A percentile compares a stretch with the other conserved stretches of the same genome.
These are phyloP conservation scores for Artemisia annua DNA, from an alignment of 129 eudicot species.

Conservation along the genomic window DNA sequence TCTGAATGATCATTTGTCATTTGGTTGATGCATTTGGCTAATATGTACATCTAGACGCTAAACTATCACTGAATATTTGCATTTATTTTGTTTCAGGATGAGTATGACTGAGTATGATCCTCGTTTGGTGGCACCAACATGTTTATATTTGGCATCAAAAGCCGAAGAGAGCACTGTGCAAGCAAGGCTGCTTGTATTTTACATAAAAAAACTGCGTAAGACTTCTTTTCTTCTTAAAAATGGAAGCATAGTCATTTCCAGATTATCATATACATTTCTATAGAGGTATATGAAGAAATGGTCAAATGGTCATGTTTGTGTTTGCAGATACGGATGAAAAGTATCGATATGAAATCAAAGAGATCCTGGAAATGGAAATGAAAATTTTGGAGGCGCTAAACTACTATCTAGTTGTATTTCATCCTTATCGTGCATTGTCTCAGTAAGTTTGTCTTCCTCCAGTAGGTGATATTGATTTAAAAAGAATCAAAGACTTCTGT, in stretches of 20 bases:
- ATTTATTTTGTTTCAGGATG: conserved; percentile 51
- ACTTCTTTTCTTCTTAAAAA: background rate
- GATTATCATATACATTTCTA: conserved; percentile 14
- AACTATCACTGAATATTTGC: background rate
- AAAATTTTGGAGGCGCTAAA: conserved; percentile 89
- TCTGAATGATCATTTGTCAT: background rate
- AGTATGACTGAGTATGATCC: conserved; percentile 96
- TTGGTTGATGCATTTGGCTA: conserved; percentile 5
- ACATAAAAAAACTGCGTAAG: conserved; percentile 77
- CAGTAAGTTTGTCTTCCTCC: conserved; percentile 57
- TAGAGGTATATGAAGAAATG: conserved; percentile 1
- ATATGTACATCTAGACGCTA: conserved; percentile 17
- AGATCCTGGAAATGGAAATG: conserved; percentile 99
- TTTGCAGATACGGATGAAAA: conserved; percentile 84
- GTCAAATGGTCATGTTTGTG: conserved; percentile 13
- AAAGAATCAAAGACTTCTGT: background rate
- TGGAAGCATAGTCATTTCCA: background rate
- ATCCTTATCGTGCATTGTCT: conserved; percentile 88
- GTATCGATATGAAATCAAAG: conserved; percentile 90
- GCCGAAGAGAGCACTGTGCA: conserved; percentile 99
- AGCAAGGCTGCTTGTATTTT: conserved; percentile 89
- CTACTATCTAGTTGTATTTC: conserved; percentile 87
- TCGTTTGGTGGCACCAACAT: conserved; percentile 92
- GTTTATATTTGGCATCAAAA: conserved; percentile 96
- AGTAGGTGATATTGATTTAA: background rate